Evolutionary conservation across 2,329 filamentous ascomycete species (phyloP), one percentile per base, ranked within the genome.

Genomic region (Claviceps sp.): DNA sequence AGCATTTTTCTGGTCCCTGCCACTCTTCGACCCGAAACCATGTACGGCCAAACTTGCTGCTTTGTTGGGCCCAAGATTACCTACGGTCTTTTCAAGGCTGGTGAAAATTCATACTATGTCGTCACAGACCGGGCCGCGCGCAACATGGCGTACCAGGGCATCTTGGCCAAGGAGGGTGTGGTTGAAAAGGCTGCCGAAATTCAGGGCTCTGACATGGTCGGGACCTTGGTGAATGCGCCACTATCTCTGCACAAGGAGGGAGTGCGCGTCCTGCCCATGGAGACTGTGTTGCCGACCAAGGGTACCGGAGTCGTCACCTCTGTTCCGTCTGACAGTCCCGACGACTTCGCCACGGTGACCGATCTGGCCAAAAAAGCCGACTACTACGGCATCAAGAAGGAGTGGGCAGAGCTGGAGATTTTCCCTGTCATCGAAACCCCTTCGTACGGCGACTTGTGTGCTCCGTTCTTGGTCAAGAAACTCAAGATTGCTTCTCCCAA

Each of bases 401-500:
- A 95, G 66, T 98, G 93, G 93, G 89, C 86, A 3, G 86, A 95
- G 64, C 74, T 91, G 51, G 88, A 96, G 57, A 91, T 96, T 52
- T 66, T 88, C 55, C 88, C 93, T 50, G 85, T 98, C 60, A 94
- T 95, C 57, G 77, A 88, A 53, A 97, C 93, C 0, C 90, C 91
- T 0, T 82, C 80, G 2, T 95, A 91, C 62, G 89, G 88, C 50
- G 84, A 95, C 60, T 75, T 95, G 53, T 86, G 86, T 47, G 93
- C 93, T 0, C 83, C 86, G 57, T 79, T 82, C 60, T 73, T 98
- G 53, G 86, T 95, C 50, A 88, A 96, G 73, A 82, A 93, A 67
- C 76, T 96, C 66, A 97, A 97, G 77, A 98, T 98, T 64, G 84
- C 88, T 57, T 97, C 91, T 13, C 91, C 93, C 55, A 98, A 98